These are phyloP conservation scores for Anthostomella pinea DNA, from an alignment of 2,329 filamentous ascomycete genomes.

Conservation along the genomic window DNA sequence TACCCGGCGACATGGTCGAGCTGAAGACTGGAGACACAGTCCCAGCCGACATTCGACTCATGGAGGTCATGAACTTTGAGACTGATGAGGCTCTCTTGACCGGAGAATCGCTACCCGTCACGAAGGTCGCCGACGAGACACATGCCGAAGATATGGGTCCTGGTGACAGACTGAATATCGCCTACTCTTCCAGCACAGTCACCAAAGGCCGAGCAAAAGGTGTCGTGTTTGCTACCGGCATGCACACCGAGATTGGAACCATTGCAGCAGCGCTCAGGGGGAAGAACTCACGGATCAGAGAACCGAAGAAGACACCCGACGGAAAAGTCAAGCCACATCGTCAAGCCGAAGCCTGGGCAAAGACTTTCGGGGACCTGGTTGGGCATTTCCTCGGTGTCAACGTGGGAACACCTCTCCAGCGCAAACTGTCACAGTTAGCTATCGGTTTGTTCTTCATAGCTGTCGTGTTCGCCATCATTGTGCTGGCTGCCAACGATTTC, in stretches of 20 bases:
- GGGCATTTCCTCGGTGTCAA: slow-evolving; percentile 65
- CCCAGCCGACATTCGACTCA: slow-evolving; percentile 41
- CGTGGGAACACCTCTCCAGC: slow-evolving; percentile 67
- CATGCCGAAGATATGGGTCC: slow-evolving; percentile 53
- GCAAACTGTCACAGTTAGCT: slow-evolving; percentile 65
- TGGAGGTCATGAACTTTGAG: slow-evolving; percentile 54
- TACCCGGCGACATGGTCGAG: slow-evolving; percentile 57
- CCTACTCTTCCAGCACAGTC: slow-evolving; percentile 60
- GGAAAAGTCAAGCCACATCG: slow-evolving; percentile 52
- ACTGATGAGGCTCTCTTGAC: slow-evolving; percentile 63
- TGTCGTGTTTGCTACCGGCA: slow-evolving; percentile 58
- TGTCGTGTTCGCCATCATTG: slow-evolving; percentile 66
- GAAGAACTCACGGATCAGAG: slow-evolving; percentile 49
- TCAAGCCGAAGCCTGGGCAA: slow-evolving; percentile 43
- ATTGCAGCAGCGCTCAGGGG: slow-evolving; percentile 61
- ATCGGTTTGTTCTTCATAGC: slow-evolving; percentile 65
- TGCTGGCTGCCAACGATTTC: slow-evolving; percentile 62
- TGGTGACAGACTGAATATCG: slow-evolving; percentile 62
- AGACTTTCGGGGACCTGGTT: slow-evolving; percentile 56
- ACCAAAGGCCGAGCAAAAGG: slow-evolving; percentile 60
- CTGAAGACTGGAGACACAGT: slow-evolving; percentile 47
- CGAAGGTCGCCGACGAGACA: slow-evolving; percentile 47
- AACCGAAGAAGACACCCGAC: slow-evolving; percentile 49
- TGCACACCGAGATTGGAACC: slow-evolving; percentile 61
- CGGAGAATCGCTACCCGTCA: slow-evolving; percentile 60